Evolutionary conservation across 371 early-diverging fungal species (phyloP).

Genomic region (Rhizopus sp.): DNA sequence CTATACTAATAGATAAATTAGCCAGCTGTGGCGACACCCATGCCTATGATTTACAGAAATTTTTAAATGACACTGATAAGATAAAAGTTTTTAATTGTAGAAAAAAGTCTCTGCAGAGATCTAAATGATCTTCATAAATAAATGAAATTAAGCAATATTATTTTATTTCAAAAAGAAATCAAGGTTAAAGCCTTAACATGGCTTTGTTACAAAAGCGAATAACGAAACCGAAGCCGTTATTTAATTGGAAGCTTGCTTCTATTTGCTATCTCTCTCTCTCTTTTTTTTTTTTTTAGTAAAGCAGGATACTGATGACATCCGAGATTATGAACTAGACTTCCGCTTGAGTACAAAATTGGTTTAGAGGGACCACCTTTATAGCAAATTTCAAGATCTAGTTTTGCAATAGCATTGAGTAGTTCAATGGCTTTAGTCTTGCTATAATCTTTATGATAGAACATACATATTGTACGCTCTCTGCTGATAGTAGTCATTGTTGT

Average conservation of each 20-base stretch:
- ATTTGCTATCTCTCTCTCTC: not conserved
- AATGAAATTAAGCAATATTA: too few relatives aligned
- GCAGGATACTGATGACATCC: slow-evolving; percentile 10
- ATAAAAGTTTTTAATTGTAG: slow-evolving; percentile 5
- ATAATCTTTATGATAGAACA: slow-evolving; percentile 20
- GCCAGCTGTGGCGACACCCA: slow-evolving; percentile 7
- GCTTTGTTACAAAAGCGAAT: too few relatives aligned
- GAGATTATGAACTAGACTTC: slow-evolving; percentile 2
- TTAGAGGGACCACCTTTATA: slow-evolving; percentile 16
- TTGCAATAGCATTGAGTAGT: slow-evolving; percentile 18
- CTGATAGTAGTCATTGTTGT: slow-evolving; percentile 19
- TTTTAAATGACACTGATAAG: slow-evolving; percentile 12
- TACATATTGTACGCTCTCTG: slow-evolving; percentile 17
- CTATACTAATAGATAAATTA: slow-evolving; percentile 12
- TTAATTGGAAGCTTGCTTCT: not conserved
- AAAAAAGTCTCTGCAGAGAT: slow-evolving; percentile 6
- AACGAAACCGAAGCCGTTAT: not conserved
- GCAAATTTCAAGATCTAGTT: slow-evolving; percentile 16
- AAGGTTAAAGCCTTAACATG: too few relatives aligned
- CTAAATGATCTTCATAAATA: slow-evolving; percentile 6
- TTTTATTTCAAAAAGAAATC: too few relatives aligned
- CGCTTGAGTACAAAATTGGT: slow-evolving; percentile 7
- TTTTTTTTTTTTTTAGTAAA: slow-evolving; percentile 4
- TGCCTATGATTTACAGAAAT: slow-evolving; percentile 9
- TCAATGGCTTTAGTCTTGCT: slow-evolving; percentile 17